Evolutionary conservation across 805 yeast species (phyloP).

Genomic region (Limtongozyma cylindracea): DNA sequence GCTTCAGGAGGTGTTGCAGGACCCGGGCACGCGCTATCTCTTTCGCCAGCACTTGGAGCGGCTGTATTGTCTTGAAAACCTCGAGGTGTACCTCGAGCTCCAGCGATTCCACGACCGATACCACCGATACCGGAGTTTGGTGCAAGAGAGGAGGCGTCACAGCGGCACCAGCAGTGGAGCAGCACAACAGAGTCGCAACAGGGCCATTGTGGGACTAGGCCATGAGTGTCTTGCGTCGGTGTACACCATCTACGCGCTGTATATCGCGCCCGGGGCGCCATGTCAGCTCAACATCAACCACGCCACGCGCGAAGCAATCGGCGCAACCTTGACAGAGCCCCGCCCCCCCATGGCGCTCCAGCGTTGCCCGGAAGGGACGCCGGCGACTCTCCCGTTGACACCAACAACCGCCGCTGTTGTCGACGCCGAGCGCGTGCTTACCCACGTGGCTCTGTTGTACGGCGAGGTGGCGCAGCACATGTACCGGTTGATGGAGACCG

Average conservation of each 20-base stretch:
- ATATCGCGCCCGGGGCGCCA: conserved; percentile 40
- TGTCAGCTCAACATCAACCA: conserved; percentile 47
- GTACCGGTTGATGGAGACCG: conserved; percentile 37
- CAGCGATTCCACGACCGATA: conserved; percentile 22
- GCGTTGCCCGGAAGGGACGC: no score
- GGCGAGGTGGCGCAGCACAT: conserved; percentile 22
- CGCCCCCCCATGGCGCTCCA: no score
- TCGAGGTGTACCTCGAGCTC: conserved; percentile 44
- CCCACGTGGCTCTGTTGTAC: conserved; percentile 9
- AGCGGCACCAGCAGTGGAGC: neutral
- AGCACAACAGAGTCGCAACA: neutral
- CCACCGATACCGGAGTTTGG: conserved; percentile 13
- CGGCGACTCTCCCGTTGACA: no score
- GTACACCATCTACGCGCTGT: conserved; percentile 39
- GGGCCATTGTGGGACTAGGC: conserved; percentile 8
- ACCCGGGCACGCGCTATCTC: conserved; percentile 52
- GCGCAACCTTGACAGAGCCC: no score
- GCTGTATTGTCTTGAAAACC: conserved; percentile 48
- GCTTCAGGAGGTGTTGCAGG: conserved; percentile 23
- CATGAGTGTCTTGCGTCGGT: conserved; percentile 31
- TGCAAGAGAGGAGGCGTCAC: conserved; percentile 1
- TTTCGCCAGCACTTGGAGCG: conserved; percentile 40
- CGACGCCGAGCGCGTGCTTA: conserved; percentile 5
- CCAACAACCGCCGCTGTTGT: conserved; percentile 5
- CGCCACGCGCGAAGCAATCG: conserved; percentile 14